Evolutionary conservation across 805 yeast genomes (phyloP).

Genomic region (Candida odintsovae): DNA sequence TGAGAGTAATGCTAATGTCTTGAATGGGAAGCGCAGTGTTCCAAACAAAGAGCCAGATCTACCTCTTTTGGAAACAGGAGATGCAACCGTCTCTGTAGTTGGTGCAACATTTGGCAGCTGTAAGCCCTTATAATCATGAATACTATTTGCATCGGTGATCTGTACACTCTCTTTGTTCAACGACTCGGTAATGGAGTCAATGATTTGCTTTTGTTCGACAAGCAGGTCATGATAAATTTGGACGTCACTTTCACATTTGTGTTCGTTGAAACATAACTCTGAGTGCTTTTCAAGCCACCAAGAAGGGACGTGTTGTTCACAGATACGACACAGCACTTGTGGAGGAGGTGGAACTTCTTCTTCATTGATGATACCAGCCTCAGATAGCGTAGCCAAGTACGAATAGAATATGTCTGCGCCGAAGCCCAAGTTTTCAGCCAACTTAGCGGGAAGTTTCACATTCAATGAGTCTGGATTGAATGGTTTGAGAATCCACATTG

Average conservation of each 20-base stretch:
- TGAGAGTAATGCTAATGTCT: slow-evolving; percentile 47
- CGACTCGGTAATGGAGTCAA: slow-evolving; percentile 32
- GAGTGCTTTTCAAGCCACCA: slow-evolving; percentile 97
- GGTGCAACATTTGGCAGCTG: slow-evolving; percentile 34
- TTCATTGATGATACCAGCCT: slow-evolving; percentile 58
- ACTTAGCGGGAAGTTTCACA: slow-evolving; percentile 61
- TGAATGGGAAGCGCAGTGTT: slow-evolving; percentile 51
- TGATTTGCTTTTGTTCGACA: slow-evolving; percentile 57
- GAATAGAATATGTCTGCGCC: slow-evolving; percentile 81
- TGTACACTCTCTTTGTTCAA: slow-evolving; percentile 20
- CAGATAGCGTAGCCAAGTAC: slow-evolving; percentile 61
- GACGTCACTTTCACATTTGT: slow-evolving; percentile 71
- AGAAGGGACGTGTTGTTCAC: slow-evolving; percentile 85
- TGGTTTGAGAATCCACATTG: slow-evolving; percentile 92
- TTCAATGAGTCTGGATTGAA: slow-evolving; percentile 59
- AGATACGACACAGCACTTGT: slow-evolving; percentile 79
- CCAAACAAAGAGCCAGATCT: slow-evolving; percentile 35
- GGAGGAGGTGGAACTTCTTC: slow-evolving; percentile 71
- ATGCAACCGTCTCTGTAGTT: slow-evolving; percentile 12
- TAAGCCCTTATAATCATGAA: slow-evolving; percentile 50
- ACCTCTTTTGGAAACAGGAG: slow-evolving; percentile 26
- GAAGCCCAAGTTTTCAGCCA: slow-evolving; percentile 78
- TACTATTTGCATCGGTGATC: slow-evolving; percentile 4
- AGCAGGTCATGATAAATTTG: slow-evolving; percentile 71
- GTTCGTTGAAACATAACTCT: slow-evolving; percentile 81